phyloP scores from a whole-genome alignment of 2,329 filamentous ascomycete genomes.

The Penicillium crustosum region DNA sequence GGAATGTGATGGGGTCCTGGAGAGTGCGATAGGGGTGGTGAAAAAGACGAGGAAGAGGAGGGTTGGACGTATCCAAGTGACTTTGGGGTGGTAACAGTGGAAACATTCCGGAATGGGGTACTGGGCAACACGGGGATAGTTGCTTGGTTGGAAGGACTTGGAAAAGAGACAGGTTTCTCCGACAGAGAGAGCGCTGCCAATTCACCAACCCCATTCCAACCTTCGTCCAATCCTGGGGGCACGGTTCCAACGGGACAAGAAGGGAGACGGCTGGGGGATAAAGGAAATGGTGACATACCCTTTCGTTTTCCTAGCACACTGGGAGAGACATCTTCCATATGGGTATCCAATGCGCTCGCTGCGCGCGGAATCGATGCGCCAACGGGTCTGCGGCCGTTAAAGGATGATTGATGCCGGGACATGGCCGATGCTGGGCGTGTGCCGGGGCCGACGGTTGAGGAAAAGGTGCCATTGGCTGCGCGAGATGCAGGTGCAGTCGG shows the following conservation, averaged over 20 bases:
- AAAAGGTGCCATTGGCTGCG: constrained; percentile 52
- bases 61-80: constrained; percentile 41
- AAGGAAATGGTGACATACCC: constrained; percentile 50
- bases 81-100: constrained; percentile 10
- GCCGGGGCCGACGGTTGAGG: constrained; percentile 58
- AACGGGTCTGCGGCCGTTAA: constrained; percentile 52
- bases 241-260: constrained; percentile 12
- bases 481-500: constrained; percentile 47
- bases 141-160: neutral
- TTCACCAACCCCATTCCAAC: neutral
- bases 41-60: constrained; percentile 27
- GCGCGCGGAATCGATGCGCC: constrained; percentile 44
- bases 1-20: constrained; percentile 9
- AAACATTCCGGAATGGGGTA: constrained; percentile 16
- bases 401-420: constrained; percentile 54
- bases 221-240: neutral
- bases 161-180: neutral
- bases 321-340: constrained; percentile 39
- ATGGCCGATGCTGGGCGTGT: constrained; percentile 48
- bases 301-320: constrained; percentile 50
- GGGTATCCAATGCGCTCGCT: constrained; percentile 45
- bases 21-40: constrained; percentile 36
- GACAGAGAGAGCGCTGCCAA: neutral
- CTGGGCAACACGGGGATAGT: constrained; percentile 1
- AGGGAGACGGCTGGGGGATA: constrained; percentile 22